Percentiles rank a stretch among this genome's conserved stretches.
Evolutionary conservation across 352 stramenopile species (phyloP).

Genomic region (Globisporangium polare): DNA sequence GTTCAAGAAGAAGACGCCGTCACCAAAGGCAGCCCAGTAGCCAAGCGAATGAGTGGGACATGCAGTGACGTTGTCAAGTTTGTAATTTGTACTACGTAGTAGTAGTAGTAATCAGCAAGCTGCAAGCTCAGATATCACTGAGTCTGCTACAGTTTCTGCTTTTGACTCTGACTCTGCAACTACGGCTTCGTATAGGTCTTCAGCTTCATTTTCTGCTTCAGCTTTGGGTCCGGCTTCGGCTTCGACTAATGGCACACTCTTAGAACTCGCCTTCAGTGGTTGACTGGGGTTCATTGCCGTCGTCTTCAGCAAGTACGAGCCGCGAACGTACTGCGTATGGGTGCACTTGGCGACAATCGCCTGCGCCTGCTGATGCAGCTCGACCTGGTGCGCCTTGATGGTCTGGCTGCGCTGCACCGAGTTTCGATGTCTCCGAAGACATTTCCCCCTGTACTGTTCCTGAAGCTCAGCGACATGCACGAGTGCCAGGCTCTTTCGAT

Average conservation of each 20-base stretch:
- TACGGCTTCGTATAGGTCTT: too few species aligned
- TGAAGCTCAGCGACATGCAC: conserved; percentile 21
- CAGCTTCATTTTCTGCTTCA: too few species aligned
- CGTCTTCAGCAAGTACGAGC: conserved; percentile 42
- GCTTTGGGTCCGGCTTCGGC: too few species aligned
- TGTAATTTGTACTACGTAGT: too few species aligned
- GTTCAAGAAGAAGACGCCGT: conserved; percentile 36
- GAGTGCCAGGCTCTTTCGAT: conserved; percentile 5
- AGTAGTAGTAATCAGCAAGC: neutral
- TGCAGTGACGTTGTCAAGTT: neutral
- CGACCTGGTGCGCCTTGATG: conserved; percentile 16
- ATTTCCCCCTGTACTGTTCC: neutral
- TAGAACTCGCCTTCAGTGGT: neutral
- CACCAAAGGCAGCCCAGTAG: neutral
- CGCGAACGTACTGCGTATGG: conserved; percentile 28
- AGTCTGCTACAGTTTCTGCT: neutral
- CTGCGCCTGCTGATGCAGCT: conserved; percentile 25
- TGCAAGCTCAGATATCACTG: neutral
- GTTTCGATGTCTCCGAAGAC: neutral
- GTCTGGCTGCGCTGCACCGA: neutral
- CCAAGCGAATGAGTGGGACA: neutral
- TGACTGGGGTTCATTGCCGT: neutral
- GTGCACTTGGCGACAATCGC: conserved; percentile 20
- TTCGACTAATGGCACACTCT: neutral
- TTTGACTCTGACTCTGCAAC: neutral